phyloP scores from a whole-genome alignment of 2,329 filamentous ascomycete species.

The Lachnellula willkommii region DNA sequence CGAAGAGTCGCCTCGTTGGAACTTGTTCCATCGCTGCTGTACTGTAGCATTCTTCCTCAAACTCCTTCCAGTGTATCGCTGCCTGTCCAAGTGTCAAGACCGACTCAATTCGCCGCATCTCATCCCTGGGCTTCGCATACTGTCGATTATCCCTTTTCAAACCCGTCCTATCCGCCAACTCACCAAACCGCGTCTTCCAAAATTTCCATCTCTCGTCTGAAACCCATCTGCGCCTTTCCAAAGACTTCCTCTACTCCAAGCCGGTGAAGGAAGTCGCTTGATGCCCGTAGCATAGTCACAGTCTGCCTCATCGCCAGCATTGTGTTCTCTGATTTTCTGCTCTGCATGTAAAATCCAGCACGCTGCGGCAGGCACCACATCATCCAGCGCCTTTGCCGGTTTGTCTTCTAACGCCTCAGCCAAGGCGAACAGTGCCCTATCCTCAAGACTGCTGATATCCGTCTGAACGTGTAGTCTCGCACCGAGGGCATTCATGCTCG shows the following conservation, averaged over 20 bases:
- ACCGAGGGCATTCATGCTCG: slow-evolving; percentile 3
- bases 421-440: neutral
- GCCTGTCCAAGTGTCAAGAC: neutral
- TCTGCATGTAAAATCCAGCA: slow-evolving; percentile 5
- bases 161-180: neutral
- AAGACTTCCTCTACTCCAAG: neutral
- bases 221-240: slow-evolving; percentile 1
- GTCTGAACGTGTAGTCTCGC: slow-evolving; percentile 2
- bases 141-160: slow-evolving; percentile 1
- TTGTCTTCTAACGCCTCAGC: slow-evolving; percentile 2
- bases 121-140: slow-evolving; percentile 1
- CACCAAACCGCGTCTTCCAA: slow-evolving; percentile 3
- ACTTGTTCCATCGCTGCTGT: neutral
- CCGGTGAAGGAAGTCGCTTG: neutral
- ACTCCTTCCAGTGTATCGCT: neutral
- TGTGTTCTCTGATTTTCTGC: slow-evolving; percentile 1
- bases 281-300: neutral
- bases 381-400: neutral
- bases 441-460: neutral
- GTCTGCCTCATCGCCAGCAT: neutral
- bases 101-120: neutral
- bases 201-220: slow-evolving; percentile 7
- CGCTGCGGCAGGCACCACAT: slow-evolving; percentile 3
- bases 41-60: neutral
- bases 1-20: neutral